Evolutionary conservation across 164 flowering plant species (phyloP), one percentile per base, ranked within the genome.

Genomic region (Magnolia changhungtana): DNA sequence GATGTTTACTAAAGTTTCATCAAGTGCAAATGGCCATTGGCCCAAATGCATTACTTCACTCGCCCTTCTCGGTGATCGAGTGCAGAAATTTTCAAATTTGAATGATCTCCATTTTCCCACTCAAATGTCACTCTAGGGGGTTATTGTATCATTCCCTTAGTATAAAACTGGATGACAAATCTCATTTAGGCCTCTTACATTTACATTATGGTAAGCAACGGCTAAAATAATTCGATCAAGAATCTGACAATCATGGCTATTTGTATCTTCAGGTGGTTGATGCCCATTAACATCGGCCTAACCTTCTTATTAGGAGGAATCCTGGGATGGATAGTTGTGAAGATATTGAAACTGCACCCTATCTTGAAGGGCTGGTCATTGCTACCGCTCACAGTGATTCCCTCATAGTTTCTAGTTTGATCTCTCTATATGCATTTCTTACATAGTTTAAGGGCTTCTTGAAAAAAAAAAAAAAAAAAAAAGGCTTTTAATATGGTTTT

Each of bases 241-340:
- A 58, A 16, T 45, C 10, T 63, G 27, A 29, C 21, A 21, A 67
- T 37, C 72, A 13, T 71, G 0, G 50, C 24, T 76, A 50, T 14
- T 70, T 29, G 6, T 55, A 16, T 45, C 0, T 71, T 8, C 81
- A 95, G 99, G 99, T 96, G 99, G 98, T 96, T 90, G 79, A 96
- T 96, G 99, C 98, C 98, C 0, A 72, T 96, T 0, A 96, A 94
- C 69, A 84, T 92, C 11, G 97, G 93, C 24, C 64, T 96, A 59
- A 89, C 90, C 20, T 91, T 94, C 75, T 63, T 92, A 11, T 20
- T 92, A 37, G 99, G 99, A 79, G 90, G 90, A 51, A 80, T 82
- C 29, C 87, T 92, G 52, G 99, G 98, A 80, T 96, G 99, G 99
- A 63, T 91, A 0, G 75, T 87, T 11, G 95, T 91, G 4, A 96